Percentiles rank a stretch among this genome's conserved stretches.
Evolutionary conservation across 1,284 basidiomycete species (phyloP).

Genomic region (Sporisorium exsertum): DNA sequence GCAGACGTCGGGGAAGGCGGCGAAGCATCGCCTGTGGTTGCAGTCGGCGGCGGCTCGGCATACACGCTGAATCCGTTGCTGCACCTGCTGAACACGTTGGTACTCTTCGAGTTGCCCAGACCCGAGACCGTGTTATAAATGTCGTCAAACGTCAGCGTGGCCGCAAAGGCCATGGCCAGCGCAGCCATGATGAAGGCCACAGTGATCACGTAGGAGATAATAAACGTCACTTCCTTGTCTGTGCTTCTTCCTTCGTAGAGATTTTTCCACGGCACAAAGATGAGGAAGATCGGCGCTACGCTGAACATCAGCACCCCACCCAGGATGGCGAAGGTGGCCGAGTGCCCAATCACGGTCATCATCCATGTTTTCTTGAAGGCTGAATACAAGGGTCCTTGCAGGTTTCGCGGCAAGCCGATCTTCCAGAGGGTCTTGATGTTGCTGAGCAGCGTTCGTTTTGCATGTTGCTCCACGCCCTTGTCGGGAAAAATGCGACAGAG

Average conservation of each 20-base stretch:
- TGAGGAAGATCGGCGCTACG: constrained; percentile 7
- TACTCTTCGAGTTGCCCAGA: background rate
- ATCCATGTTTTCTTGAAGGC: constrained; percentile 34
- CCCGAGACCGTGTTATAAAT: constrained; percentile 22
- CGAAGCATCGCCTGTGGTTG: background rate
- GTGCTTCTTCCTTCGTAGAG: background rate
- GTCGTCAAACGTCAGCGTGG: constrained; percentile 20
- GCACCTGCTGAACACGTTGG: background rate
- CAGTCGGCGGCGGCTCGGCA: background rate
- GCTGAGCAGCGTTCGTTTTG: background rate
- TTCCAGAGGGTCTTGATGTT: constrained; percentile 6
- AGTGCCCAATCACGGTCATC: constrained; percentile 22
- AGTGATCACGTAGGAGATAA: constrained; percentile 16
- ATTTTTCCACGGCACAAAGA: constrained; percentile 10
- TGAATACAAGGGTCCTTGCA: constrained; percentile 3
- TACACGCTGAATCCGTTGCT: background rate
- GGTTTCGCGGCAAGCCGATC: constrained; percentile 11
- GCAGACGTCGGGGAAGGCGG: background rate
- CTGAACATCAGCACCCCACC: background rate
- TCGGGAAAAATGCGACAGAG: constrained; percentile 23
- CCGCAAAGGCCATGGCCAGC: constrained; percentile 9
- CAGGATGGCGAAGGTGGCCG: background rate
- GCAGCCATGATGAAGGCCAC: constrained; percentile 7
- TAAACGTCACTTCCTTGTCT: constrained; percentile 16
- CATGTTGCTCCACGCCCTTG: background rate